Evolutionary conservation across 108 stramenopile genomes (phyloP).

Genomic region (Craspedostauros australis): DNA sequence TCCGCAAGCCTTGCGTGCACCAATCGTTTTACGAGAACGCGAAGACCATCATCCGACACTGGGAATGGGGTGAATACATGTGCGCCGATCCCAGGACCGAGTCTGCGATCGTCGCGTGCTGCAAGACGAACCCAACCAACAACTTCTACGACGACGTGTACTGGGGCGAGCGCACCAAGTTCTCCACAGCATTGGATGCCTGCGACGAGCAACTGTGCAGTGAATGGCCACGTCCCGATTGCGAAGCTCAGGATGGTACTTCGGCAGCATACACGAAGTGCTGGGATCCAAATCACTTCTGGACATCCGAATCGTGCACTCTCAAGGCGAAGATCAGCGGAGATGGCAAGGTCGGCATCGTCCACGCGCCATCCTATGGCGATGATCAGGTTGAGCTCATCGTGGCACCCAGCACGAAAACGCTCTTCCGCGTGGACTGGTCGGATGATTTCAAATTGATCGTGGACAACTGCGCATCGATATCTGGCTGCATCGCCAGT

Average conservation of each 20-base stretch:
- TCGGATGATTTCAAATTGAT: no score
- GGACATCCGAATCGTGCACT: slow-evolving; percentile 42
- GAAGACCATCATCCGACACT: slow-evolving; percentile 24
- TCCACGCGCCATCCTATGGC: slow-evolving; percentile 31
- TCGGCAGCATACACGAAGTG: no score
- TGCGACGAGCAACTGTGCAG: neutral
- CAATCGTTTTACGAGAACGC: slow-evolving; percentile 54
- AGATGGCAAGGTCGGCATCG: slow-evolving; percentile 51
- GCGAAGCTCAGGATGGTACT: no score
- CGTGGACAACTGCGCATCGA: neutral
- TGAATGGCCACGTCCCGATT: no score
- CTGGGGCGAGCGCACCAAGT: slow-evolving; percentile 3
- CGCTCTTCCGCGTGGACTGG: slow-evolving; percentile 30
- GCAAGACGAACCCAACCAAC: no score
- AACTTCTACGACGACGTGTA: no score
- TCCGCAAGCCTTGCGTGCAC: slow-evolving; percentile 52
- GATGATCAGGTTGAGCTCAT: slow-evolving; percentile 6
- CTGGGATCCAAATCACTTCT: slow-evolving; percentile 23
- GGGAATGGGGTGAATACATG: no score
- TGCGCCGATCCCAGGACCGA: slow-evolving; percentile 13
- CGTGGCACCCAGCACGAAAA: slow-evolving; percentile 14
- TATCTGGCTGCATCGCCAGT: neutral
- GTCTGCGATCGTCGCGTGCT: slow-evolving; percentile 18
- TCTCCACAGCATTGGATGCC: neutral
- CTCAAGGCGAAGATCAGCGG: slow-evolving; percentile 47